Evolutionary conservation across 1,139 yeast genomes (phyloP), one percentile per base, ranked within the genome.

Genomic region (Geotrichum armillariae): DNA sequence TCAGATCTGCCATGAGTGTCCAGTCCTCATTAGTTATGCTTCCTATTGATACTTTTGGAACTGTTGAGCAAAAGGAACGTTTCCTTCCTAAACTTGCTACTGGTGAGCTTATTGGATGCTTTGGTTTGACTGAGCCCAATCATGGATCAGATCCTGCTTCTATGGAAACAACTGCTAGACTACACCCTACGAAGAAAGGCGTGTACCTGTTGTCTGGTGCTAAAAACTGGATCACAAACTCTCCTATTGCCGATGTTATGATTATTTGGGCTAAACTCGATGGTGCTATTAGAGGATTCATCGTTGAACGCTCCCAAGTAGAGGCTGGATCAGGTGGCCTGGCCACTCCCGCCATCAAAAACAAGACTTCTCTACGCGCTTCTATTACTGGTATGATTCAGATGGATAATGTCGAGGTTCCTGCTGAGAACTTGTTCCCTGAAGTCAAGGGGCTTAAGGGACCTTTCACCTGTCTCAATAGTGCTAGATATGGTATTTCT

Each of bases 101-200:
- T 18, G 76, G 75, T n/a, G 75, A 73, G 56, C 58, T 71, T 18
- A 63, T 73, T 29, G 76, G 76, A 32, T 71, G 75, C 53, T 72
- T 72, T 57, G 76, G 76, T 4, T 64, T 73, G 17, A 72, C 76
- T 12, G 76, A 72, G 59, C 76, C 76, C 40, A 71, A 73, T 59
- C 76, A 72, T 53, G 76, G 76, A 21, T 71, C 75, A 14, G 76
- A 72, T 51, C 76, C 77, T 4, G 75, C 66, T 1, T 66, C 74
- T 6, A 72, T 72, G 77, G 74, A 71, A 57, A 73, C 76, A 16
- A 59, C 57, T 6, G 77, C 77, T 20, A 60, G 63, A 44, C 67
- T 64, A 17, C 75, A 72, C 54, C 75, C 76, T 16, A 66, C 72
- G 22, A 72, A 71, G 56, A 58, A 68, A 55, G 76, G 74, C 23